Base-by-base conservation (phyloP, 129 eudicot genomes). In the Daucus carota region DNA sequence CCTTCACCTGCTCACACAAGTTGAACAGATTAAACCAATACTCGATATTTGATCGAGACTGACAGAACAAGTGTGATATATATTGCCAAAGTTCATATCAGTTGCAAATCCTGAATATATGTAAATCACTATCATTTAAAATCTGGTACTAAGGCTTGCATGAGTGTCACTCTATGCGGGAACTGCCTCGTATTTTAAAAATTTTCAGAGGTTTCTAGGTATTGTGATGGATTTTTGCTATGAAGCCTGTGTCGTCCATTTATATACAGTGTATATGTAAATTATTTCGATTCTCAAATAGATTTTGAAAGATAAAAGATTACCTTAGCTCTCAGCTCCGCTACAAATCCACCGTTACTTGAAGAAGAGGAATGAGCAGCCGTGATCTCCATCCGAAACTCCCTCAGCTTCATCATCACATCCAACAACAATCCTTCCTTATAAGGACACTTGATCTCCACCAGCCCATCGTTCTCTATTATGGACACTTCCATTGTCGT, bases 321-420 rank as follows among this genome's bases (percentile, higher is more conserved):
- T 84, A 93, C 98, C 98, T 89, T 94, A 42, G 97, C 98, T 82
- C 98, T 84, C 77, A 94, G 57, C 76, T 94, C 92, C 10, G 89
- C 97, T 3, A 73, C 76, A 75, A 87, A 84, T 77, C 73, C 38
- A 45, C 93, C 92, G 47, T 73, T 77, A n/a, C 70, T 70, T 17
- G 85, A 52, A 45, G 87, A 52, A 45, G 87, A 83, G 28, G 97
- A 94, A 52, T 94, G 90, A 46, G 88, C 87, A 8, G 92, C 48
- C 3, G 83, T 86, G 82, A 89, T 84, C 41, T 91, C 96, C 40
- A 94, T 77, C 50, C 86, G 84, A 47, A 86, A 72, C 70, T 86
- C 96, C 75, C 96, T 76, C 1, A 91, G 84, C 84, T 69, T 78
- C 75, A 84, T 83, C 96, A 94, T 94, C 77, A 91, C 82, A 52